phyloP scores from a whole-genome alignment of 2,329 filamentous ascomycete genomes.

The Aspergillus sergii region DNA sequence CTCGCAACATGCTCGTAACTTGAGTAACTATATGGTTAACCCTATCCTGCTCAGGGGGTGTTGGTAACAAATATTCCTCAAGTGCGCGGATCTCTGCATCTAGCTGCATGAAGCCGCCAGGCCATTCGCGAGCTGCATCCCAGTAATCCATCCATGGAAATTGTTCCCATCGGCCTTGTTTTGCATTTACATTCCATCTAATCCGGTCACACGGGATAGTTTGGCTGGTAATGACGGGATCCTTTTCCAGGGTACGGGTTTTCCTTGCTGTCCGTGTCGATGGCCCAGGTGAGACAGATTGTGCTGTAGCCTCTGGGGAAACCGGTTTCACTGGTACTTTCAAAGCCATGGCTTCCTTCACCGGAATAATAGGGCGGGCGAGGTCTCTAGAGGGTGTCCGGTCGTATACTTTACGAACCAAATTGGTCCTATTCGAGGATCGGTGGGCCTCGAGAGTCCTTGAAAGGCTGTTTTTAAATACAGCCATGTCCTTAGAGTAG shows the following conservation, averaged over 20 bases:
- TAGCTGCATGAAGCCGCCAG: slow-evolving; percentile 34
- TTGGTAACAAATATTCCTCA: slow-evolving; percentile 48
- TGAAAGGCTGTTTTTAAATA: slow-evolving; percentile 37
- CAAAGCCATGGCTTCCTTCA: neutral
- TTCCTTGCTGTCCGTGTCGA: neutral
- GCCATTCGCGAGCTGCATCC: slow-evolving; percentile 6
- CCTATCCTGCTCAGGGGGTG: slow-evolving; percentile 41
- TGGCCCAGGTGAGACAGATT: neutral
- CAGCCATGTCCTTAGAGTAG: slow-evolving; percentile 21
- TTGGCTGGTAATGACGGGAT: neutral
- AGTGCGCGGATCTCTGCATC: slow-evolving; percentile 52
- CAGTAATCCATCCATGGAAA: slow-evolving; percentile 39
- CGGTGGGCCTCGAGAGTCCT: slow-evolving; percentile 48
- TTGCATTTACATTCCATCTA: slow-evolving; percentile 15
- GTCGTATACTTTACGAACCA: slow-evolving; percentile 36
- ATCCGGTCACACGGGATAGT: neutral
- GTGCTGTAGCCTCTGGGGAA: neutral
- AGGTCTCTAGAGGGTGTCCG: slow-evolving; percentile 17
- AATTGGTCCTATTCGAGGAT: slow-evolving; percentile 36
- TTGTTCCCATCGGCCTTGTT: slow-evolving; percentile 20
- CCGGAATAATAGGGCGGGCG: slow-evolving; percentile 20
- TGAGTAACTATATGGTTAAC: slow-evolving; percentile 30
- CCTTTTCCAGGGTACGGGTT: neutral
- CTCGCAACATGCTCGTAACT: slow-evolving; percentile 32
- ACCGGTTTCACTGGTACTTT: neutral